Evolutionary conservation across 345 rosid species (phyloP).

Genomic region (Populus euphratica): DNA sequence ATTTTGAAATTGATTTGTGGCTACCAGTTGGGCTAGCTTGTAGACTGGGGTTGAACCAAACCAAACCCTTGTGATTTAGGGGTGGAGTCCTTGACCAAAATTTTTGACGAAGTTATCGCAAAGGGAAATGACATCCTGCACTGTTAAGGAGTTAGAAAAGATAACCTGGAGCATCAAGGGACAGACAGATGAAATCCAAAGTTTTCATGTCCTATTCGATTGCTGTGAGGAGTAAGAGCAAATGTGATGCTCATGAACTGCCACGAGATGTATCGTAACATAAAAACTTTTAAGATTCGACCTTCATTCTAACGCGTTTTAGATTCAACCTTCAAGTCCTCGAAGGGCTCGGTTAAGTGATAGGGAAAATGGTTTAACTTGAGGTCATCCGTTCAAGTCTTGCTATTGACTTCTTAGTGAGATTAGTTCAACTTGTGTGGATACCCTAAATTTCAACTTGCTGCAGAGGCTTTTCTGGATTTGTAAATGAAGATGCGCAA

Average conservation of each 20-base stretch:
- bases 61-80: background rate
- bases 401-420: too few species aligned
- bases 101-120: background rate
- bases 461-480: too few species aligned
- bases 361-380: too few species aligned
- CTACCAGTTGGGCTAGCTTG: constrained; percentile 12
- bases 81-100: background rate
- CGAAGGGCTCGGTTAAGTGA: too few species aligned
- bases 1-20: background rate
- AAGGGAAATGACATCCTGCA: background rate
- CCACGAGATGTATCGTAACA: background rate
- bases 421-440: too few species aligned
- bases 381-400: too few species aligned
- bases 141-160: background rate
- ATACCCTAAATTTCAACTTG: too few species aligned
- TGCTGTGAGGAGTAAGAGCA: background rate
- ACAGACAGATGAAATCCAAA: background rate
- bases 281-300: too few species aligned
- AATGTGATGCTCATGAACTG: background rate
- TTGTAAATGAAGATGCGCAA: too few species aligned
- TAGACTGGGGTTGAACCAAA: constrained; percentile 10
- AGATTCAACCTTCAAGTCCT: background rate
- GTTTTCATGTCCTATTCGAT: too few species aligned
- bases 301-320: background rate
- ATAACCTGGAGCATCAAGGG: background rate